phyloP scores from a whole-genome alignment of 2,329 filamentous ascomycete species.

The Sordariomycetes sp. region DNA sequence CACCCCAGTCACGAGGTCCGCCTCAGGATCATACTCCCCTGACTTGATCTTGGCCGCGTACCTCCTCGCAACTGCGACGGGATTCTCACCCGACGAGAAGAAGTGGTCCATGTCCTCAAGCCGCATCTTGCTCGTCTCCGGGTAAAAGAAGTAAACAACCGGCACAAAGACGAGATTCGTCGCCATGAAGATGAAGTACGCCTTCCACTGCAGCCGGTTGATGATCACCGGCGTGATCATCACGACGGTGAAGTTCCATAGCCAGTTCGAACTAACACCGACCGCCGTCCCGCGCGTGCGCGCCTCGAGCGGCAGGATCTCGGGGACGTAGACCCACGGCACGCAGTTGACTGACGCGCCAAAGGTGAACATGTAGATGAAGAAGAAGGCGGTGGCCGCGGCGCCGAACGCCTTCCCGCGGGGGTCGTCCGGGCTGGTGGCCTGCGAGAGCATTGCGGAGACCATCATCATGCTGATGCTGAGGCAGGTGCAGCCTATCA shows the following conservation, averaged over 20 bases:
- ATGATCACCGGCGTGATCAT: conserved; percentile 50
- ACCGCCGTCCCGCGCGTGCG: conserved; percentile 48
- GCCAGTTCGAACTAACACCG: conserved; percentile 41
- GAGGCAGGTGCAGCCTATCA: conserved; percentile 50
- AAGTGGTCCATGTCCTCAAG: conserved; percentile 38
- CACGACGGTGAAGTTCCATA: conserved; percentile 50
- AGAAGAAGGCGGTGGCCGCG: conserved; percentile 53
- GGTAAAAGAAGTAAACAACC: conserved; percentile 29
- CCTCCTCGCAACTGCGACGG: neutral
- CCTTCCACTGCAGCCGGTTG: conserved; percentile 41
- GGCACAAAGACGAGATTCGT: conserved; percentile 31
- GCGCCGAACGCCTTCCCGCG: conserved; percentile 33
- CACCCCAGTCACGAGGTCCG: neutral
- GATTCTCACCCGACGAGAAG: conserved; percentile 15
- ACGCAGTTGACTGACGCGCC: conserved; percentile 36
- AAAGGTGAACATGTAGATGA: conserved; percentile 48
- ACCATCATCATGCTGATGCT: conserved; percentile 45
- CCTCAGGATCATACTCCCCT: neutral
- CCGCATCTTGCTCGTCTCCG: conserved; percentile 34
- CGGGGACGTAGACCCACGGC: conserved; percentile 52
- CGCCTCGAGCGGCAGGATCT: conserved; percentile 55
- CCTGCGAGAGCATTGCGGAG: conserved; percentile 39
- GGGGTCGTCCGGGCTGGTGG: conserved; percentile 20
- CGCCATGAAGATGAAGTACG: conserved; percentile 53
- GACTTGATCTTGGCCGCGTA: neutral